Conservation (phyloP, 2,329 filamentous ascomycete species). For the Metarhizium sp. region DNA sequence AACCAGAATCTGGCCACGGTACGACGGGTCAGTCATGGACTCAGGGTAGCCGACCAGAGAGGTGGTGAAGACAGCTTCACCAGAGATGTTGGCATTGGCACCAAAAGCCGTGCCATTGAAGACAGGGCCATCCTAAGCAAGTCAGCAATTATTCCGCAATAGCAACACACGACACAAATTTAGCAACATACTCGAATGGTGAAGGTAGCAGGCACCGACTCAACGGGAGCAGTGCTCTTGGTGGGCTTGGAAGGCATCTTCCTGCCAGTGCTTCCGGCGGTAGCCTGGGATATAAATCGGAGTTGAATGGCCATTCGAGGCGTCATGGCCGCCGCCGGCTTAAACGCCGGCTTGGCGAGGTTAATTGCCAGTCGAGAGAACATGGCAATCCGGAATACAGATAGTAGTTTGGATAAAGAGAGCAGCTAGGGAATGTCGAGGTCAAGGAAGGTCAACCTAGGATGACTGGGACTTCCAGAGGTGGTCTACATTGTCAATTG, state of each 20-base stretch:
- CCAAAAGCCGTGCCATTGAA: slow-evolving; percentile 96
- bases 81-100: slow-evolving; percentile 91
- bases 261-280: slow-evolving; percentile 58
- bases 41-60: slow-evolving; percentile 97
- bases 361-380: slow-evolving; percentile 46
- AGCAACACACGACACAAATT: background rate
- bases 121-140: slow-evolving; percentile 71
- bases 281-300: slow-evolving; percentile 25
- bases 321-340: slow-evolving; percentile 30
- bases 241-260: slow-evolving; percentile 50
- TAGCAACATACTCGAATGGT: slow-evolving; percentile 67
- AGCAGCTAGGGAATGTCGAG: background rate
- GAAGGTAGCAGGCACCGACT: slow-evolving; percentile 61
- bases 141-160: slow-evolving; percentile 8
- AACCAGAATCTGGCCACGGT: slow-evolving; percentile 91
- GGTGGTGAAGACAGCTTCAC: slow-evolving; percentile 97
- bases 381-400: slow-evolving; percentile 33
- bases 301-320: slow-evolving; percentile 29
- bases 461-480: slow-evolving; percentile 31
- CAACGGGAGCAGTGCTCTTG: slow-evolving; percentile 54
- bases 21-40: slow-evolving; percentile 81
- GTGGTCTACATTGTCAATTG: slow-evolving; percentile 23
- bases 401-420: background rate
- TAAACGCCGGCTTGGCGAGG: slow-evolving; percentile 44
- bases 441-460: slow-evolving; percentile 10